Percentiles rank a stretch among this genome's conserved stretches.
Conservation (phyloP, 768 basidiomycete genomes). For the Hortiboletus campestris region DNA sequence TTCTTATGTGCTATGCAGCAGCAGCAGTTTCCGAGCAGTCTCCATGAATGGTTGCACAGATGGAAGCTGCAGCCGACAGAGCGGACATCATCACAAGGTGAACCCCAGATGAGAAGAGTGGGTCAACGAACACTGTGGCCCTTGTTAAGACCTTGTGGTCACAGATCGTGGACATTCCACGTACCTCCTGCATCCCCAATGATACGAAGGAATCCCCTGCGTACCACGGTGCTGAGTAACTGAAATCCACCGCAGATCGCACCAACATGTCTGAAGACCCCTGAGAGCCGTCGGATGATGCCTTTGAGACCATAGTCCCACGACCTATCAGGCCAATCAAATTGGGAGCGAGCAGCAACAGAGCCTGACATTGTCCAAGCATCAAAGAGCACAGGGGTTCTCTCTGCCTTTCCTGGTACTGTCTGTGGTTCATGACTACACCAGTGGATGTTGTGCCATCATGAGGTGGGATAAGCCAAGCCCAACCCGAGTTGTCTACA, state of each 20-base stretch:
- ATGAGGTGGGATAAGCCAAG: conserved; percentile 71
- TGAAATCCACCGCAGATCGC: conserved; percentile 58
- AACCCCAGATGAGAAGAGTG: conserved; percentile 59
- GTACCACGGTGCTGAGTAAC: conserved; percentile 60
- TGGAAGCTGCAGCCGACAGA: conserved; percentile 45
- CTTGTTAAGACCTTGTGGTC: not conserved
- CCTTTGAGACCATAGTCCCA: conserved; percentile 22
- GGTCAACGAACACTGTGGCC: conserved; percentile 54
- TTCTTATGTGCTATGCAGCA: conserved; percentile 41
- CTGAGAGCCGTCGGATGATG: not conserved
- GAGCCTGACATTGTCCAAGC: conserved; percentile 42
- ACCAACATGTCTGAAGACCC: conserved; percentile 26
- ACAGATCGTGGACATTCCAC: not conserved
- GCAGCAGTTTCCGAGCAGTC: conserved; percentile 44
- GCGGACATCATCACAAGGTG: conserved; percentile 52
- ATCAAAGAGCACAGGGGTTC: conserved; percentile 27
- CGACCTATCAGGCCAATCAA: conserved; percentile 30
- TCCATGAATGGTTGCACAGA: conserved; percentile 46
- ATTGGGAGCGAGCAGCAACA: conserved; percentile 50
- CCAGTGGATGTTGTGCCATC: conserved; percentile 62
- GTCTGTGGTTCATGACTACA: conserved; percentile 57
- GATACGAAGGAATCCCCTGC: conserved; percentile 56
- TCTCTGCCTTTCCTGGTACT: conserved; percentile 41
- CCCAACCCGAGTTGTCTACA: conserved; percentile 67
- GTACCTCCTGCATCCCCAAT: conserved; percentile 65